Percentiles rank a stretch among this genome's conserved stretches.
These are phyloP conservation scores for Cyclotella cryptica DNA, from an alignment of 108 stramenopile species.

Conservation along the genomic window DNA sequence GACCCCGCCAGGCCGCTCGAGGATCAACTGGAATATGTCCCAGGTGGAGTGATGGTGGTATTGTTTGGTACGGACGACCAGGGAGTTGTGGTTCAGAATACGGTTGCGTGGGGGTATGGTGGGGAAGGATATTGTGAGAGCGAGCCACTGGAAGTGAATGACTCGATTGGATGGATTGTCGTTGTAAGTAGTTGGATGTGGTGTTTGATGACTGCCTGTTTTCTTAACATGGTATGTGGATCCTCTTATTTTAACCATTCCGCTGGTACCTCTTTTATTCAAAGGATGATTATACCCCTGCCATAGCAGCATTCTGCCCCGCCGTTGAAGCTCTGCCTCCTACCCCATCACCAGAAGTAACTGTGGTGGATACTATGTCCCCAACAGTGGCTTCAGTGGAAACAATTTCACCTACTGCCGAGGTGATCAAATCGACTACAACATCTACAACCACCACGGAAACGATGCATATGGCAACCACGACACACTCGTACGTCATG, in stretches of 20 bases:
- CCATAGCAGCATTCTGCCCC: conserved; percentile 17
- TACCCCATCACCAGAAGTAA: neutral
- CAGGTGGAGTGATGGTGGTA: conserved; percentile 13
- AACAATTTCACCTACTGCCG: neutral
- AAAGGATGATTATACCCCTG: conserved; percentile 14
- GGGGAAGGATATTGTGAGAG: neutral
- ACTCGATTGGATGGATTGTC: conserved; percentile 26
- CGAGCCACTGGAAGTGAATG: conserved; percentile 10
- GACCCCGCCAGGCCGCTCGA: conserved; percentile 1
- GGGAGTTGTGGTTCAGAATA: conserved; percentile 13
- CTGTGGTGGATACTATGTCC: neutral
- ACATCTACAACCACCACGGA: neutral
- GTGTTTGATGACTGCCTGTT: neutral
- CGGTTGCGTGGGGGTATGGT: conserved; percentile 28
- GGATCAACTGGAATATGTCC: conserved; percentile 30
- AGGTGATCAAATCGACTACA: neutral
- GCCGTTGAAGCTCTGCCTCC: conserved; percentile 1
- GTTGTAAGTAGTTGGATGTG: neutral
- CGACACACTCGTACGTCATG: neutral
- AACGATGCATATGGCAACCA: neutral
- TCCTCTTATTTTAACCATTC: neutral
- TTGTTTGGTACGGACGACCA: conserved; percentile 19
- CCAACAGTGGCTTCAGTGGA: neutral
- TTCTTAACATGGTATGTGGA: neutral
- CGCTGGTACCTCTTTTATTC: neutral